phyloP scores from a whole-genome alignment of 257 asterid species.

The Gentiana macrophylla region DNA sequence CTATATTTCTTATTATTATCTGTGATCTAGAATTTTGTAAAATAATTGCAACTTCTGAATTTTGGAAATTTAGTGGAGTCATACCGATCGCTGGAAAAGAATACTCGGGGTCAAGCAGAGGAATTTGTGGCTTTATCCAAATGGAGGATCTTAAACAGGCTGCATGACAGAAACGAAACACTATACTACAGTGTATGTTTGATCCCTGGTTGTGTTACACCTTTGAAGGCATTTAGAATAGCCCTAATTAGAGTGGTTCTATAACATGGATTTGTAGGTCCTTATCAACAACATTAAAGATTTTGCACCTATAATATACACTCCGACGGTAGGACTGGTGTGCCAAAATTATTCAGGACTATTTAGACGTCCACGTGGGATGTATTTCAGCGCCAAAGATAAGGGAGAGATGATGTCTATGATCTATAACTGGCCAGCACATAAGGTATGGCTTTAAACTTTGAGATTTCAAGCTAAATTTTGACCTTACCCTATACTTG shows the following conservation, averaged over 20 bases:
- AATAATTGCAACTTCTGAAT: slow-evolving; percentile 17
- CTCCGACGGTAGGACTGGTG: slow-evolving; percentile 97
- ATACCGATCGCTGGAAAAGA: slow-evolving; percentile 76
- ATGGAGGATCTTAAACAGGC: slow-evolving; percentile 97
- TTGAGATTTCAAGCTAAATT: background rate
- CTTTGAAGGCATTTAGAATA: slow-evolving; percentile 7
- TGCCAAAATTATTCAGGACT: slow-evolving; percentile 98
- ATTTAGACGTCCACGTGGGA: slow-evolving; percentile 97
- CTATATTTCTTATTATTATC: background rate
- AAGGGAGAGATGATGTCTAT: slow-evolving; percentile 99
- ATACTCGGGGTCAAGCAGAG: slow-evolving; percentile 68
- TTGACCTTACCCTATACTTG: background rate
- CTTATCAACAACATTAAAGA: slow-evolving; percentile 80
- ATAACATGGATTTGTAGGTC: slow-evolving; percentile 37
- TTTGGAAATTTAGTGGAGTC: slow-evolving; percentile 71
- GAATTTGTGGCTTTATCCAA: slow-evolving; percentile 65
- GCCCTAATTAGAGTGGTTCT: slow-evolving; percentile 11
- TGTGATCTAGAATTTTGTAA: slow-evolving; percentile 11
- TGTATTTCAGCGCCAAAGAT: slow-evolving; percentile 99
- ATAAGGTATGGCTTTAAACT: slow-evolving; percentile 42
- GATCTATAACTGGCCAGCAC: slow-evolving; percentile 96
- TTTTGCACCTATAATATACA: slow-evolving; percentile 93
- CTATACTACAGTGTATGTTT: slow-evolving; percentile 85
- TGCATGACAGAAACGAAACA: slow-evolving; percentile 98
- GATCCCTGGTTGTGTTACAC: slow-evolving; percentile 12